Conservation (phyloP, 768 basidiomycete genomes). For the Infundibulicybe gibba region DNA sequence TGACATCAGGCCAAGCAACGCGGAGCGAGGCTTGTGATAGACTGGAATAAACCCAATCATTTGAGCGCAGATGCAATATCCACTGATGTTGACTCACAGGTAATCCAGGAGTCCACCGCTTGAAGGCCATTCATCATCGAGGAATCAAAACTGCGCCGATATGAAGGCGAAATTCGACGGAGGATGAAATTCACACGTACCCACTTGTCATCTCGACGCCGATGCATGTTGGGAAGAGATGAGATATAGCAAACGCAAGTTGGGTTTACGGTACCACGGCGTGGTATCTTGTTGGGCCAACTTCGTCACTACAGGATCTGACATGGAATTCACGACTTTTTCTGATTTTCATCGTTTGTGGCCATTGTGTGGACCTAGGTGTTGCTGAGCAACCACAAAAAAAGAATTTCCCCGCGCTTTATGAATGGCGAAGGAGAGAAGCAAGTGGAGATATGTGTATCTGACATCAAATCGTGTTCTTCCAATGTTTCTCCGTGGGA, state of each 20-base stretch:
- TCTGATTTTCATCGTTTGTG: conserved; percentile 5
- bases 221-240: conserved; percentile 58
- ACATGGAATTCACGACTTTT: conserved; percentile 6
- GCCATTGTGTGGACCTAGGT: background rate
- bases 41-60: conserved; percentile 25
- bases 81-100: conserved; percentile 30
- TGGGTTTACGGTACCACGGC: conserved; percentile 63
- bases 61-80: background rate
- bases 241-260: conserved; percentile 52
- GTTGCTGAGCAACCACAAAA: background rate
- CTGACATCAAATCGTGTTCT: too few species aligned
- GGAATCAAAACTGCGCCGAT: conserved; percentile 42
- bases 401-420: background rate
- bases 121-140: conserved; percentile 65
- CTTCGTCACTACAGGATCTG: conserved; percentile 33
- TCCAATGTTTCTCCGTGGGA: too few species aligned
- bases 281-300: conserved; percentile 45
- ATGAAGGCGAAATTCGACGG: background rate
- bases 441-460: background rate
- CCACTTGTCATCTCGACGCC: conserved; percentile 64
- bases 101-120: conserved; percentile 53
- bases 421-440: background rate
- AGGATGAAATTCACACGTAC: conserved; percentile 21
- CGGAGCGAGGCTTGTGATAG: conserved; percentile 50
- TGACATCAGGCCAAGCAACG: conserved; percentile 53